Evolutionary conservation across 2,329 filamentous ascomycete species (phyloP).

Genomic region (Colletotrichum sp.): DNA sequence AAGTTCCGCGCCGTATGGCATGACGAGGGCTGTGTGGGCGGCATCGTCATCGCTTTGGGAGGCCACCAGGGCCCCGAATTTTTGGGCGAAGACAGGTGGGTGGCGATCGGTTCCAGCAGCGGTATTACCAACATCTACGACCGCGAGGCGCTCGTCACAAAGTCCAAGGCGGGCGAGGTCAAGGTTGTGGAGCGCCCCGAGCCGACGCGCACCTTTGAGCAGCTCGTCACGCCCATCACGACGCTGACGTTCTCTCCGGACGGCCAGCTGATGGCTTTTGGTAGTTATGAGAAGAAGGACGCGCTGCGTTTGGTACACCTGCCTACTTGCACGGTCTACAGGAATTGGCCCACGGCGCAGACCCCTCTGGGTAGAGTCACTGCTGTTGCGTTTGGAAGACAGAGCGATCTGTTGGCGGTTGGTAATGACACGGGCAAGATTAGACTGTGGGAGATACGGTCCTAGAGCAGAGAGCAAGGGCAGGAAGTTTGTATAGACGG

Average conservation of each 20-base stretch:
- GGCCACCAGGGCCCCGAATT: conserved; percentile 64
- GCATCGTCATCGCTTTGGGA: conserved; percentile 82
- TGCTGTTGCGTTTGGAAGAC: conserved; percentile 69
- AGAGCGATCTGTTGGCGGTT: conserved; percentile 77
- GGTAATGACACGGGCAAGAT: conserved; percentile 91
- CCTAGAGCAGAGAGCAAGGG: conserved; percentile 42
- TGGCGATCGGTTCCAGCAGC: conserved; percentile 83
- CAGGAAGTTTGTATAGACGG: neutral
- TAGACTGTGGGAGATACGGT: conserved; percentile 86
- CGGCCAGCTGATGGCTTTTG: conserved; percentile 87
- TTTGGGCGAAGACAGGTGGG: conserved; percentile 84
- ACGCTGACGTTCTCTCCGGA: conserved; percentile 84
- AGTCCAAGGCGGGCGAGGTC: conserved; percentile 37
- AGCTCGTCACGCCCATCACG: conserved; percentile 86
- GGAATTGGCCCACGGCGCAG: conserved; percentile 93
- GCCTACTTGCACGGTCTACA: conserved; percentile 90
- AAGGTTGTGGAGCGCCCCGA: conserved; percentile 71
- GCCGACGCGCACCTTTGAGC: conserved; percentile 78
- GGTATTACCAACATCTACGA: conserved; percentile 97
- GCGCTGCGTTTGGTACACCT: conserved; percentile 87
- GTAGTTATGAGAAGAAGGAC: conserved; percentile 86
- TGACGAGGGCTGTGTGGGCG: conserved; percentile 88
- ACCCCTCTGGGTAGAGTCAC: conserved; percentile 88
- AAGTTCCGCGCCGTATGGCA: conserved; percentile 83
- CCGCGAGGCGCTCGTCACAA: conserved; percentile 64